These are phyloP conservation scores for Leccinum obscurum DNA, from an alignment of 768 basidiomycete genomes.

Conservation along the genomic window DNA sequence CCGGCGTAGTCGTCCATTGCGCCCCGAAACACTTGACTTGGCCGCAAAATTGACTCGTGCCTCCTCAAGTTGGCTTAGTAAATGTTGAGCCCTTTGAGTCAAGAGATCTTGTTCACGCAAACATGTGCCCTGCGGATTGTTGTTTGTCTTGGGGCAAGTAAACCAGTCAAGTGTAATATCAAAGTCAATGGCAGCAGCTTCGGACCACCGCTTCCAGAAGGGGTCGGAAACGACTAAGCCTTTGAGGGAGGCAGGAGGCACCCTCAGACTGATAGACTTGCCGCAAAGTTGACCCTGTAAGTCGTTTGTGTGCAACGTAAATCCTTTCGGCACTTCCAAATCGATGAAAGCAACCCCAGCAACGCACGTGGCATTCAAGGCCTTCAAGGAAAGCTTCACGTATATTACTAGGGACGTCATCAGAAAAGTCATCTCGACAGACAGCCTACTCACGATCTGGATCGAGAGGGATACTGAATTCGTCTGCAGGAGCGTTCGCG, in stretches of 20 bases:
- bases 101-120: slow-evolving; percentile 66
- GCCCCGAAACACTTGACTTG: background rate
- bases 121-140: slow-evolving; percentile 63
- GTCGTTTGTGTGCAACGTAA: slow-evolving; percentile 73
- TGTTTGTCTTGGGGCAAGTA: slow-evolving; percentile 51
- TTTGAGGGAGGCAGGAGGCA: slow-evolving; percentile 52
- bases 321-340: slow-evolving; percentile 54
- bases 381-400: slow-evolving; percentile 61
- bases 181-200: slow-evolving; percentile 53
- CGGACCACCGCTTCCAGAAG: slow-evolving; percentile 58
- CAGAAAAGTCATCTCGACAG: background rate
- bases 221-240: slow-evolving; percentile 46
- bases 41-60: slow-evolving; percentile 10
- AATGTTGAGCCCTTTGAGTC: slow-evolving; percentile 60
- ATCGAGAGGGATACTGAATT: slow-evolving; percentile 59
- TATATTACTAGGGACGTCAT: slow-evolving; percentile 67
- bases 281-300: slow-evolving; percentile 66
- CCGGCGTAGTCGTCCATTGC: slow-evolving; percentile 5
- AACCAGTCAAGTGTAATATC: slow-evolving; percentile 73
- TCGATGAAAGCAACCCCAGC: slow-evolving; percentile 54
- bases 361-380: slow-evolving; percentile 56
- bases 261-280: slow-evolving; percentile 57
- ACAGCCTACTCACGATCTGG: slow-evolving; percentile 67
- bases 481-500: slow-evolving; percentile 77
- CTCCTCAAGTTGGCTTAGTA: slow-evolving; percentile 43